These are phyloP conservation scores for Rasamsonia emersonii DNA, from an alignment of 2,329 filamentous ascomycete species.

Conservation along the genomic window DNA sequence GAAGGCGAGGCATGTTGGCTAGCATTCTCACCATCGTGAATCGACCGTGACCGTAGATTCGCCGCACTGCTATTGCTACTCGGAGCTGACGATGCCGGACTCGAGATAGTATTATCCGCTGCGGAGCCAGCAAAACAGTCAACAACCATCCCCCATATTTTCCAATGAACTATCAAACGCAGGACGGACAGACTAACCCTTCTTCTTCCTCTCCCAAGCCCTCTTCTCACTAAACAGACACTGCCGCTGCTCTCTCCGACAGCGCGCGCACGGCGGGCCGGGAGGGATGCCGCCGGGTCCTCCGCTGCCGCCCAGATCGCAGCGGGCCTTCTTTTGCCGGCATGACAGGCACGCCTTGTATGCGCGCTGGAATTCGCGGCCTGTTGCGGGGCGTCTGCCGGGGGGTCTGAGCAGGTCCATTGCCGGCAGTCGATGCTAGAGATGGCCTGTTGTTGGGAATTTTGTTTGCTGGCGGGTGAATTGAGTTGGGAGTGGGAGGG, in stretches of 20 bases:
- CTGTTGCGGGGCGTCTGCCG: neutral
- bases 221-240: constrained; percentile 40
- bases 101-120: no score
- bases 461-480: no score
- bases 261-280: constrained; percentile 39
- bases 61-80: no score
- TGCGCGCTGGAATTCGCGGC: constrained; percentile 33
- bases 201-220: constrained; percentile 31
- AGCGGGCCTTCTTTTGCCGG: constrained; percentile 45
- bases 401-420: no score
- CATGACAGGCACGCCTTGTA: constrained; percentile 49
- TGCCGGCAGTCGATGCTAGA: no score
- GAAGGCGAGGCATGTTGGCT: constrained; percentile 12
- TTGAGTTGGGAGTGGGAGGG: no score
- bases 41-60: neutral
- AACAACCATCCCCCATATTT: neutral
- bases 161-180: neutral
- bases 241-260: constrained; percentile 42
- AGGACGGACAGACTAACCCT: constrained; percentile 17
- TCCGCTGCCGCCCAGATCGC: constrained; percentile 37
- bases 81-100: no score
- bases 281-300: constrained; percentile 31
- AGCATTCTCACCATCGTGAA: neutral
- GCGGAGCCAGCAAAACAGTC: neutral
- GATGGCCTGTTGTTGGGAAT: no score